Evolutionary conservation across 768 basidiomycete species (phyloP).

Genomic region (Boletus rex-veris): DNA sequence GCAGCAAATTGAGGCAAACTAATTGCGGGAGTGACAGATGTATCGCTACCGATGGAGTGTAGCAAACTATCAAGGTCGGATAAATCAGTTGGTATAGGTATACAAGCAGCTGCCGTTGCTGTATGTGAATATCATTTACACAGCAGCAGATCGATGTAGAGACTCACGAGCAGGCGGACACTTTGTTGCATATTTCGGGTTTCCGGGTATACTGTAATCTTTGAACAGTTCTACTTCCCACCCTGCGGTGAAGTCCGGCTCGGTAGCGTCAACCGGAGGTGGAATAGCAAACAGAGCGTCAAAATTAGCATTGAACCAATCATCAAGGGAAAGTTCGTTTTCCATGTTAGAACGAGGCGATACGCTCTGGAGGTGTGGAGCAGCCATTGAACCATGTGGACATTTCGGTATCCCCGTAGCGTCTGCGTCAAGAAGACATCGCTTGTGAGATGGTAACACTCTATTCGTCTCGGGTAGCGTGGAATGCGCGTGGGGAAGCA

Average conservation of each 20-base stretch:
- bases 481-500: background rate
- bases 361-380: slow-evolving; percentile 24
- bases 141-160: background rate
- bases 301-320: slow-evolving; percentile 35
- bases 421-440: slow-evolving; percentile 36
- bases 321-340: slow-evolving; percentile 28
- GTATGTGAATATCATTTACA: background rate
- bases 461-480: background rate
- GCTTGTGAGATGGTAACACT: slow-evolving; percentile 27
- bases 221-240: slow-evolving; percentile 37
- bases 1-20: background rate
- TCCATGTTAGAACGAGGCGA: slow-evolving; percentile 22
- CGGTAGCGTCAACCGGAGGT: slow-evolving; percentile 18
- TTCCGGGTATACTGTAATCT: slow-evolving; percentile 20
- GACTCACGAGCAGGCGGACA: slow-evolving; percentile 4
- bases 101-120: background rate
- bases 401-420: slow-evolving; percentile 23
- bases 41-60: background rate
- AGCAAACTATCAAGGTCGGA: slow-evolving; percentile 10
- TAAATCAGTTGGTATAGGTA: background rate
- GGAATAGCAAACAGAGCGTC: slow-evolving; percentile 27
- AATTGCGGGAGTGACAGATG: background rate
- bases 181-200: background rate
- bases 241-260: slow-evolving; percentile 23
- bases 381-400: slow-evolving; percentile 13